phyloP scores from a whole-genome alignment of 768 basidiomycete species.

The Cyathus striatus region DNA sequence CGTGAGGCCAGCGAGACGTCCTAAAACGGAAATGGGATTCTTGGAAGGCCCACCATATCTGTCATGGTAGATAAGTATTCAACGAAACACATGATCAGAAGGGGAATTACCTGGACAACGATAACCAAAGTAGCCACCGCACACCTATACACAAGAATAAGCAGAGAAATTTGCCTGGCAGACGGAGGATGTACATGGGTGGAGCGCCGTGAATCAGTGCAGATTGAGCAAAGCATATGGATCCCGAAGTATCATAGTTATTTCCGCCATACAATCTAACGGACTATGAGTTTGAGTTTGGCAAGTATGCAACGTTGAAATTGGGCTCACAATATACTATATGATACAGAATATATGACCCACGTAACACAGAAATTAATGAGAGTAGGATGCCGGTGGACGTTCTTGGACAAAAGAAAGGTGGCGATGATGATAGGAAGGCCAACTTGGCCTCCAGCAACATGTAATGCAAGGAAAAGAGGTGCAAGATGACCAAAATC shows the following conservation, averaged over 20 bases:
- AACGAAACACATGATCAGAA: too few relatives aligned
- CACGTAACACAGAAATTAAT: slow-evolving; percentile 56
- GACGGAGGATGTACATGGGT: slow-evolving; percentile 37
- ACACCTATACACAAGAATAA: slow-evolving; percentile 11
- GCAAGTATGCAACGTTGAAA: background rate
- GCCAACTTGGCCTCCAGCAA: slow-evolving; percentile 48
- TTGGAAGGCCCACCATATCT: slow-evolving; percentile 19
- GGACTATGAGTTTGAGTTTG: background rate
- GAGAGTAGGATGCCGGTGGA: slow-evolving; percentile 44
- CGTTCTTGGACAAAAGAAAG: slow-evolving; percentile 33
- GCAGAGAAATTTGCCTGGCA: background rate
- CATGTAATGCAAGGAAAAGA: slow-evolving; percentile 40
- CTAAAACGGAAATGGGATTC: slow-evolving; percentile 9
- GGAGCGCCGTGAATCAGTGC: slow-evolving; percentile 47
- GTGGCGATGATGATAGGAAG: slow-evolving; percentile 44
- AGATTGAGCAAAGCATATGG: slow-evolving; percentile 45
- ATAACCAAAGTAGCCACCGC: slow-evolving; percentile 16
- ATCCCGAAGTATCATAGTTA: slow-evolving; percentile 13
- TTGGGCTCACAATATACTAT: slow-evolving; percentile 42
- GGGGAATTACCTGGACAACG: slow-evolving; percentile 19
- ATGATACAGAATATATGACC: slow-evolving; percentile 49
- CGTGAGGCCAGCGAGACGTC: slow-evolving; percentile 7
- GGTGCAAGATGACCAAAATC: slow-evolving; percentile 22
- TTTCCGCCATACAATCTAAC: slow-evolving; percentile 10
- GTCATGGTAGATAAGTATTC: background rate